Conservation (phyloP, 2,329 filamentous ascomycete species). For the Chaetothyriales sp. region DNA sequence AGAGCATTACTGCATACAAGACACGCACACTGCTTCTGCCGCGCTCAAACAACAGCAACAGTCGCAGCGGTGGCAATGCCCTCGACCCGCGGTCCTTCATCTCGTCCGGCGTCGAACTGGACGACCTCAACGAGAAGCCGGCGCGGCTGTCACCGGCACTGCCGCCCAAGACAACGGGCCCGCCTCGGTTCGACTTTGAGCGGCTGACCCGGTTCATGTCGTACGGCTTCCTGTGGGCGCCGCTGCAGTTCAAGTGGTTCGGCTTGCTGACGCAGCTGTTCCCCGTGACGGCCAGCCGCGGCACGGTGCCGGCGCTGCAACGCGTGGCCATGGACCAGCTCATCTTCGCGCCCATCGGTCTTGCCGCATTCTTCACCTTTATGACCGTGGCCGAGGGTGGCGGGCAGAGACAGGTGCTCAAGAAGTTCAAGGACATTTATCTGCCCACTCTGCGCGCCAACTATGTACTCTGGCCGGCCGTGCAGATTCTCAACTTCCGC, state of each 20-base stretch:
- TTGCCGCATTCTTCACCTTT: conserved; percentile 80
- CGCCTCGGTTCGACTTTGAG: conserved; percentile 89
- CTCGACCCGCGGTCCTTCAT: conserved; percentile 40
- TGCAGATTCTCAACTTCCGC: conserved; percentile 93
- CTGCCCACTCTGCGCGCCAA: conserved; percentile 89
- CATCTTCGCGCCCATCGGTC: conserved; percentile 76
- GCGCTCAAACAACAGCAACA: not conserved
- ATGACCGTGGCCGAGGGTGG: conserved; percentile 96
- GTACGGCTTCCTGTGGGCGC: conserved; percentile 93
- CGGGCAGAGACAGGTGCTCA: conserved; percentile 57
- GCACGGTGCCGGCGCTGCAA: conserved; percentile 67
- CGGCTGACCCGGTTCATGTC: conserved; percentile 89
- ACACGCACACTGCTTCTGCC: conserved; percentile 44
- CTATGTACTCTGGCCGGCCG: conserved; percentile 84
- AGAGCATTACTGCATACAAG: conserved; percentile 67
- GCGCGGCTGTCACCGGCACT: conserved; percentile 51
- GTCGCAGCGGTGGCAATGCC: not conserved
- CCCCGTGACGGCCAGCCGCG: conserved; percentile 63
- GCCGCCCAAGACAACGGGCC: conserved; percentile 45
- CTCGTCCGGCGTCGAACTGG: conserved; percentile 61
- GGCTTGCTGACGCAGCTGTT: conserved; percentile 67
- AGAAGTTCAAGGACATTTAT: conserved; percentile 89
- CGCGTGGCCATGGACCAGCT: conserved; percentile 85
- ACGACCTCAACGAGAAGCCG: conserved; percentile 71
- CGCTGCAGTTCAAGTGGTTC: conserved; percentile 93